Evolutionary conservation across 1,284 basidiomycete genomes (phyloP).

Genomic region (Vanrija sp.): DNA sequence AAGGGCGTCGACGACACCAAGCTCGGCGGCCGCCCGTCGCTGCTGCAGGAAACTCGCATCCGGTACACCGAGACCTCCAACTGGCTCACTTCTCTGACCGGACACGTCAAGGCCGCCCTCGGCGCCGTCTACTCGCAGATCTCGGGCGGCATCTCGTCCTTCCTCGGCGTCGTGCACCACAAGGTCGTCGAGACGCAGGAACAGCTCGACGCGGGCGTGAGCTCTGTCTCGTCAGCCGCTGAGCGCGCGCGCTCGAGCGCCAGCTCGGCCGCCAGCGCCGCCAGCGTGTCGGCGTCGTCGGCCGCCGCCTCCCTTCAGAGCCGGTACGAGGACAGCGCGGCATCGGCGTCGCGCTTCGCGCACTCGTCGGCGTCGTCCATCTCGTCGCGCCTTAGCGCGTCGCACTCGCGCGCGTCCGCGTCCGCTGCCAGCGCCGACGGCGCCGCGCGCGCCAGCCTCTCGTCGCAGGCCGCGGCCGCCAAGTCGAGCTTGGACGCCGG

Average conservation of each 20-base stretch:
- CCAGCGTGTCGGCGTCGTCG: not conserved
- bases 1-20: conserved; percentile 64
- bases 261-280: conserved; percentile 30
- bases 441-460: conserved; percentile 2
- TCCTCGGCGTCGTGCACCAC: conserved; percentile 32
- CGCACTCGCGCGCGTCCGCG: conserved; percentile 28
- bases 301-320: not conserved
- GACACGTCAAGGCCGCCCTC: conserved; percentile 60
- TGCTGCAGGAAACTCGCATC: conserved; percentile 67
- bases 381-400: conserved; percentile 27
- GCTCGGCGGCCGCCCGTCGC: conserved; percentile 58
- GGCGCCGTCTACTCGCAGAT: conserved; percentile 61
- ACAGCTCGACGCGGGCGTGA: conserved; percentile 44
- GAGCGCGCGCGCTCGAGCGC: conserved; percentile 34
- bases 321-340: conserved; percentile 1
- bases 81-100: conserved; percentile 58
- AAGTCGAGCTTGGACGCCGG: no score
- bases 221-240: conserved; percentile 37
- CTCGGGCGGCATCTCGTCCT: conserved; percentile 59
- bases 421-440: conserved; percentile 1
- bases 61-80: conserved; percentile 65
- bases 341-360: conserved; percentile 5
- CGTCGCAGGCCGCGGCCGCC: no score
- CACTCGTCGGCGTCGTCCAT: conserved; percentile 22
- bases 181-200: conserved; percentile 47